A percentile compares a stretch with the other conserved stretches of the same genome.
Evolutionary conservation across 768 basidiomycete genomes (phyloP).

Genomic region (Auricularia heimuer): DNA sequence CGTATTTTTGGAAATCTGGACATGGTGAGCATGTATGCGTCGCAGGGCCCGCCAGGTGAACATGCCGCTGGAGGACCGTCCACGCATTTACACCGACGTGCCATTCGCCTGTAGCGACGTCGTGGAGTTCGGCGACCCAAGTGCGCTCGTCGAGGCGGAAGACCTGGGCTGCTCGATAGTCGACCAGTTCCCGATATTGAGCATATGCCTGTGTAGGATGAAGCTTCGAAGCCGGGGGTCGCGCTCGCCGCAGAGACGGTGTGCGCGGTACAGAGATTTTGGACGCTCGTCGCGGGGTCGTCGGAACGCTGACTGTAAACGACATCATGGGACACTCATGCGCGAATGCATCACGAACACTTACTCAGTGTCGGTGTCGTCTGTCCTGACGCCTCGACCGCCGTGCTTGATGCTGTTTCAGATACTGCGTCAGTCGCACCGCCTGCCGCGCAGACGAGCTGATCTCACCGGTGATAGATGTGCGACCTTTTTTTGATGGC

Average conservation of each 20-base stretch:
- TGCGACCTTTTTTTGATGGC: no score
- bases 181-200: neutral
- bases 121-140: neutral
- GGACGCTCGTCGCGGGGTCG: no score
- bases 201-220: neutral
- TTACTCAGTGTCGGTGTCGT: no score
- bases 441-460: no score
- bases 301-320: no score
- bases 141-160: neutral
- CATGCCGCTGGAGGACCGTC: neutral
- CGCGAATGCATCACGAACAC: no score
- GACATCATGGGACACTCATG: no score
- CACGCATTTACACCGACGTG: neutral
- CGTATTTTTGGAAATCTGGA: neutral
- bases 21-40: neutral
- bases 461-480: no score
- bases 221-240: neutral
- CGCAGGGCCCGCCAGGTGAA: neutral
- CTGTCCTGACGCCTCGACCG: no score
- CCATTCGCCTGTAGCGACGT: neutral
- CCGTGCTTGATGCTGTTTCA: no score
- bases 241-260: neutral
- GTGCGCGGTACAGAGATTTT: neutral
- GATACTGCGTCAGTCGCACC: no score
- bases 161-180: neutral